Conservation (phyloP, 2,329 filamentous ascomycete species). For the Apiospora rasikravindrae region DNA sequence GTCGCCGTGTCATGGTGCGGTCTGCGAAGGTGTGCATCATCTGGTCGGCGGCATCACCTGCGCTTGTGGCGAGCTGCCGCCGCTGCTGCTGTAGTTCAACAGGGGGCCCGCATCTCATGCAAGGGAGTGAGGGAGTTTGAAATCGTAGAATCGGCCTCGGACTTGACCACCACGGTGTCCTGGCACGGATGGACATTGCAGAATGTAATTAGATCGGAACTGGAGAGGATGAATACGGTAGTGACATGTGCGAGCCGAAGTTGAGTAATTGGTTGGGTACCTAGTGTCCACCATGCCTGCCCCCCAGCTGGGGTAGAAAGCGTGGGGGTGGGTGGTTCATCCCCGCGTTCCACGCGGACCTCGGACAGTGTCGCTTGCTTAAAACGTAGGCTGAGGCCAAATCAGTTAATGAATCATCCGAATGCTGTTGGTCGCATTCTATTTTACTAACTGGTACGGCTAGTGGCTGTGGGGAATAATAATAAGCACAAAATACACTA, state of each 20-base stretch:
- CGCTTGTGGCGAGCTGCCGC: constrained; percentile 21
- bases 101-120: background rate
- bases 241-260: background rate
- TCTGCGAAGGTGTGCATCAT: constrained; percentile 39
- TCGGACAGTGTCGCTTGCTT: no score
- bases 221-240: background rate
- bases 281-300: background rate
- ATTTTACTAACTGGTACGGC: no score
- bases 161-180: background rate
- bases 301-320: background rate
- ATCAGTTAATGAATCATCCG: no score
- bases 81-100: background rate
- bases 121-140: background rate
- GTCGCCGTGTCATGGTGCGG: constrained; percentile 40
- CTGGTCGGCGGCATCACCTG: constrained; percentile 25
- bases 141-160: background rate
- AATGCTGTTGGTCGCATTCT: no score
- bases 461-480: no score
- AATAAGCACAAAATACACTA: no score
- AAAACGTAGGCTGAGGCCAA: no score
- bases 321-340: no score
- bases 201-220: background rate
- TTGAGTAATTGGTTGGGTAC: background rate
- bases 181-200: background rate
- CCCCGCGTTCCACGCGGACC: no score